Evolutionary conservation across 2,329 filamentous ascomycete species (phyloP), one percentile per base, ranked within the genome.

Genomic region (Colletotrichum magnum): DNA sequence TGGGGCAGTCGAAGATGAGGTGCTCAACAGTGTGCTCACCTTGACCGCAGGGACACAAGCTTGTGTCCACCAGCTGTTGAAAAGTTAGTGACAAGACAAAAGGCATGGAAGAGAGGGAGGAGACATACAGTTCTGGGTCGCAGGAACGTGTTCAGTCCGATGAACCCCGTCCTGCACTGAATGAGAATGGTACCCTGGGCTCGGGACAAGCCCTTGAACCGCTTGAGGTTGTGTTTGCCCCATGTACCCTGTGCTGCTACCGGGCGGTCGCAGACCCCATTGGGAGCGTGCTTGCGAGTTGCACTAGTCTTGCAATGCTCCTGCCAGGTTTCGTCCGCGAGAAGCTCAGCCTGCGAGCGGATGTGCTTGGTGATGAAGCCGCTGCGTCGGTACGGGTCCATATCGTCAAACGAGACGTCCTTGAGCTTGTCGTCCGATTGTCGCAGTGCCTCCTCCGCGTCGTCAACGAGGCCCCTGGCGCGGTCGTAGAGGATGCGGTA

Each of bases 61-160:
- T 2, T 56, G 53, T 56, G 53, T 56, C 36, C 16, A n/a, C n/a
- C 9, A 24, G 53, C 53, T 56, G 53, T 28, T 28, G 28, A 6
- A 28, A 28, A 28, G 28, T 28, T 28, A 28, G 28, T 6, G 28
- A 28, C 28, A 28, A 28, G 28, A 28, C 28, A 28, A 28, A 28
- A 28, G 28, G 6, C 28, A 18, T 18, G 18, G 28, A 28, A 28
- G 28, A 28, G 28, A 28, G 28, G 28, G 28, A 6, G 6, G 28
- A 28, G 28, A 56, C 53, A 21, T 24, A 43, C 32, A 18, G 39
- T 39, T 39, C 21, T 56, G 5, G 53, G 53, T 18, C 39, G 21
- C 53, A 56, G 53, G 53, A 56, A 56, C 28, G 53, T 16, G 7
- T 61, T 61, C 26, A 61, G 36, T 12, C 45, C 58, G 26, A 61